A percentile compares a stretch with the other conserved stretches of the same genome.
These are phyloP conservation scores for Saccharomyces hybrid DNA, from an alignment of 1,139 yeast species.

Conservation along the genomic window DNA sequence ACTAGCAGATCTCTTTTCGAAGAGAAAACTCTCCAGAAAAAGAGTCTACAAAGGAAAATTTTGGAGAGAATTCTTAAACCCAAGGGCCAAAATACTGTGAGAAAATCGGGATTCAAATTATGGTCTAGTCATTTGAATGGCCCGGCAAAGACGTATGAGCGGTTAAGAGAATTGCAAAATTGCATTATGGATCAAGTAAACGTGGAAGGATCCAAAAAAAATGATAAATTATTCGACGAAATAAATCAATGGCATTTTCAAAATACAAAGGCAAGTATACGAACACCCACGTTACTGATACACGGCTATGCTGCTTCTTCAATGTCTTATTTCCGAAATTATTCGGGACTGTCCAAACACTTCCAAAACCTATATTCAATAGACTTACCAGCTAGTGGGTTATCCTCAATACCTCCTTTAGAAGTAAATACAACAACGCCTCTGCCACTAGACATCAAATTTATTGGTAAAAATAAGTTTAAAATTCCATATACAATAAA, in stretches of 20 bases:
- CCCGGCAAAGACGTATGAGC: neutral
- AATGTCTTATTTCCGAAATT: conserved; percentile 75
- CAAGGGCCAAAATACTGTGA: conserved; percentile 1
- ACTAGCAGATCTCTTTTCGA: neutral
- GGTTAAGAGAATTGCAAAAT: conserved; percentile 13
- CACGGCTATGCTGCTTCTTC: conserved; percentile 91
- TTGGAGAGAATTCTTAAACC: conserved; percentile 3
- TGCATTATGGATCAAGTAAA: conserved; percentile 13
- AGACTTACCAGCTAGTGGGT: conserved; percentile 78
- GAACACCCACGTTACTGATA: conserved; percentile 46
- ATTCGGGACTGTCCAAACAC: conserved; percentile 43
- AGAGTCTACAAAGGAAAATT: conserved; percentile 1
- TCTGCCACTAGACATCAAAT: conserved; percentile 10
- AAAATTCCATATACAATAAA: conserved; percentile 13
- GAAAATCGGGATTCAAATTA: conserved; percentile 11
- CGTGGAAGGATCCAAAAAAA: conserved; percentile 12
- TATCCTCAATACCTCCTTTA: conserved; percentile 18
- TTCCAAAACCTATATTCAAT: conserved; percentile 56
- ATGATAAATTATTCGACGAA: conserved; percentile 12
- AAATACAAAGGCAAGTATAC: conserved; percentile 14
- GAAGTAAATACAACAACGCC: conserved; percentile 9
- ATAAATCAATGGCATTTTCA: conserved; percentile 22
- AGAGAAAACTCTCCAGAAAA: neutral
- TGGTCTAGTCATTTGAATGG: conserved; percentile 7
- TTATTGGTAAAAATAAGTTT: conserved; percentile 9